These are phyloP conservation scores for Lodderomyces parapsilosis DNA, from an alignment of 1,139 yeast genomes.

Conservation along the genomic window DNA sequence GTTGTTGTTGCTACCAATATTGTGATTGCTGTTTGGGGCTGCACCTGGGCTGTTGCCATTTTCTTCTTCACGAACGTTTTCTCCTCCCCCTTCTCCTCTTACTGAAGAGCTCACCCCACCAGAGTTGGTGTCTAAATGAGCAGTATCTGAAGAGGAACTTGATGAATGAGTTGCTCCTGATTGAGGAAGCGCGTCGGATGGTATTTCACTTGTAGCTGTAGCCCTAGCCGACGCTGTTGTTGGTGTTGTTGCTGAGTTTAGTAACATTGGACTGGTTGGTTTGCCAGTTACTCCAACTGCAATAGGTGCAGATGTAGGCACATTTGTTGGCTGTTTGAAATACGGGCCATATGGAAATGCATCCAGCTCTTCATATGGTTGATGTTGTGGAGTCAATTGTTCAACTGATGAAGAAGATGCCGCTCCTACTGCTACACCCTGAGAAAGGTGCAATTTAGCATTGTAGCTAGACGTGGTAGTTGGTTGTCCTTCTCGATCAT, in stretches of 20 bases:
- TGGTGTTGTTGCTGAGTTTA: background rate
- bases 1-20: constrained; percentile 11
- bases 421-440: background rate
- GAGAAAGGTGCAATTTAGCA: background rate
- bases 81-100: too few relatives aligned
- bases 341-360: constrained; percentile 11
- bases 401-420: too few relatives aligned
- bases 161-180: background rate
- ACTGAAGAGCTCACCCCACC: too few relatives aligned
- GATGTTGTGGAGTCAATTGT: constrained; percentile 1
- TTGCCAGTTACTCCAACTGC: constrained; percentile 2
- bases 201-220: background rate
- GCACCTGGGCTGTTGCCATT: too few relatives aligned
- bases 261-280: background rate
- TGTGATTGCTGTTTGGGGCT: background rate
- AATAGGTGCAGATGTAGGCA: constrained; percentile 4
- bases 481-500: too few relatives aligned
- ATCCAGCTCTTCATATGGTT: constrained; percentile 6
- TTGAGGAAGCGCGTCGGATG: background rate
- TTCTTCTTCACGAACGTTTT: too few relatives aligned
- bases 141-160: background rate
- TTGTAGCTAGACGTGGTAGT: background rate
- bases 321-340: constrained; percentile 4
- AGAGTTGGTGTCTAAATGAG: too few relatives aligned
- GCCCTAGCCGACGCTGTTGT: background rate